Base-by-base conservation (phyloP, 2,329 filamentous ascomycete genomes). In the Aulographum hederae region DNA sequence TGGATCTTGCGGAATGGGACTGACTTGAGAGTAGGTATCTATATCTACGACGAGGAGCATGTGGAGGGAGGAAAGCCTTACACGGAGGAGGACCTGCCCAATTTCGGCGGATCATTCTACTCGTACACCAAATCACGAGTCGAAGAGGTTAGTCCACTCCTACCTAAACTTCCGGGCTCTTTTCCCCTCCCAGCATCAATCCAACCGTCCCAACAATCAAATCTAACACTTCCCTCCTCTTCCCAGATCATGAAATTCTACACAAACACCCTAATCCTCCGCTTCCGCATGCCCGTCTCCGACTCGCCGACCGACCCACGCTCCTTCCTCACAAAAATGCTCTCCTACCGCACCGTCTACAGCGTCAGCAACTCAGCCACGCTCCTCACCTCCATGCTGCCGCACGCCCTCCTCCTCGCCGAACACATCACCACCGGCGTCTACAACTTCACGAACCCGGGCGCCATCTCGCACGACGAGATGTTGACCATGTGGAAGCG, bases 401-500 rank as follows among this genome's bases (percentile, higher is more conserved):
- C 73, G 8, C 63, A 64, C 10, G 64, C 68, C 2, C 58, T 76
- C 37, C 46, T 71, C 28, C 53, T 76, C 39, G 65, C 71, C 18
- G 66, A 74, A 47, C 60, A 73, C 51, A 53, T 56, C 26, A 71
- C 75, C 26, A 67, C 62, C 1, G 73, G 73, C 13, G 57, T 78
- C 40, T 75, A 71, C 53, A 78, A 78, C 55, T 76, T 77, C 49
- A 76, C 71, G 37, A 78, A 77, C 52, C 73, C 73, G 1, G 73
- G 72, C 10, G 67, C 69, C 39, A 76, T 78, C 47, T 73, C 69
- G n/a, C 72, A 77, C 53, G 77, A 77, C 48, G 70, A 77, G 51
- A 70, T 78, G 5, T 56, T 78, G 25, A 42, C 53, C 2, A 54
- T 78, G 26, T 76, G 75, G 54, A 65, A 63, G 42, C 61, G 75